Base-by-base conservation (phyloP, 495 filamentous ascomycete species). In the Paragyromitra xinjiangensis region DNA sequence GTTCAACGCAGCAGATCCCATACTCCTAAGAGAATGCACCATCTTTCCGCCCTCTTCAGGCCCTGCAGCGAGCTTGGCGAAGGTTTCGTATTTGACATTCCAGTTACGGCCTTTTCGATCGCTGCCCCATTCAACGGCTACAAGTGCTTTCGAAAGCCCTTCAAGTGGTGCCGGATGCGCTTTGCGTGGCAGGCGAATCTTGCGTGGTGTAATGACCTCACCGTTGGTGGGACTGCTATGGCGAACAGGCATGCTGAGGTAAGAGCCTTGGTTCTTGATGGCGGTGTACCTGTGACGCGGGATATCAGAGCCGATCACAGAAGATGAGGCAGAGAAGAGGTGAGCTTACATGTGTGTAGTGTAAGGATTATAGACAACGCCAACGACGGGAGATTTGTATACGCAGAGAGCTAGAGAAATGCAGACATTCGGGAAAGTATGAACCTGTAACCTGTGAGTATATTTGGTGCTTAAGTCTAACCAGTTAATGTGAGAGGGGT, bases 1-100 rank as follows among this genome's bases (percentile, higher is more conserved):
- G 80, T 97, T 97, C 80, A 97, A 84, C 39, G 94, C 94, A 11
- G 94, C 94, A 58, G 87, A 91, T 1, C 94, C 94, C 78, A 94
- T 79, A 80, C 87, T 90, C 29, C 94, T 85, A 53, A 98, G 82
- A 2, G 88, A 88, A 73, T 95, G 93, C 50, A 95, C 93, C 94
- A 97, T 97, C 22, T 88, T 88, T 0, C 94, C 94, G 6, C 92
- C 93, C 55, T 88, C 83, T 44, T 90, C 89, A 56, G 88, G 87
- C 0, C 84, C 84, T 19, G 87, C 87, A 5, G 89, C 89, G 50
- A 98, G 86, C 79, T 86, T 88, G 56, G 86, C 83, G 75, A 95
- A 97, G 0, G 92, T 92, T 34, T 88, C 84, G 6, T 85, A 83
- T 82, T 95, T 97, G 45, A 92, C 84, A 58, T 89, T 88, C 84